Base-by-base conservation (phyloP, 2,329 filamentous ascomycete genomes). In the Ophiostoma piceae region DNA sequence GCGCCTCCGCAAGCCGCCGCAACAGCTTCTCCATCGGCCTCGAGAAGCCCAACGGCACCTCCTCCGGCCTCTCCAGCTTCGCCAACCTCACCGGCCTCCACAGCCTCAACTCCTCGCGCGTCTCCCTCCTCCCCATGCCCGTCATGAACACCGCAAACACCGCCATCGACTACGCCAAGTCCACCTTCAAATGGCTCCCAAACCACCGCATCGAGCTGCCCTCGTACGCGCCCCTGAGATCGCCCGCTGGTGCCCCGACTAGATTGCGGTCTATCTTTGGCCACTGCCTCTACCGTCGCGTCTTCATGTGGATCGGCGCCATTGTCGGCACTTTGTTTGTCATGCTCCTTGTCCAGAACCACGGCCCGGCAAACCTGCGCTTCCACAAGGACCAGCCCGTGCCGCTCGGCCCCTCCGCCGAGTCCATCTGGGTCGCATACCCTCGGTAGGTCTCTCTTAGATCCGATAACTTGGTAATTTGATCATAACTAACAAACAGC, bases 211-310 rank as follows among this genome's bases (percentile, higher is more conserved):
- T 72, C 29, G 57, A 69, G 8, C 60, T 72, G 3, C 73, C 73
- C 0, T 71, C 71, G 1, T 73, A 73, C 39, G 66, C 69, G 0
- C 71, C 71, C 5, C 29, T 73, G 6, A 47, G 54, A 1, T 65
- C 69, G n/a, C 70, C 71, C 2, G 39, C n/a, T 3, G 37, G 37
- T 41, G 37, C 65, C 8, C 65, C 65, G 16, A 66, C 37, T 26
- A 67, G 72, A 14, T 16, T 73, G 32, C 69, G 70, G 4, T 35
- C 81, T 7, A 73, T 86, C 14, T 75, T 87, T n/a, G 79, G 83
- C 16, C 81, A 84, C 74, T 84, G 81, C 73, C 78, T 85, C 47
- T 85, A 85, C 74, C 80, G 84, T 57, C 80, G 84, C 69, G 79
- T 86, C 26, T 76, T 86, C 62, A 77, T 84, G 75, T 86, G 84